Evolutionary conservation across 1,284 basidiomycete species (phyloP).

Genomic region (Leccinum solheimii): DNA sequence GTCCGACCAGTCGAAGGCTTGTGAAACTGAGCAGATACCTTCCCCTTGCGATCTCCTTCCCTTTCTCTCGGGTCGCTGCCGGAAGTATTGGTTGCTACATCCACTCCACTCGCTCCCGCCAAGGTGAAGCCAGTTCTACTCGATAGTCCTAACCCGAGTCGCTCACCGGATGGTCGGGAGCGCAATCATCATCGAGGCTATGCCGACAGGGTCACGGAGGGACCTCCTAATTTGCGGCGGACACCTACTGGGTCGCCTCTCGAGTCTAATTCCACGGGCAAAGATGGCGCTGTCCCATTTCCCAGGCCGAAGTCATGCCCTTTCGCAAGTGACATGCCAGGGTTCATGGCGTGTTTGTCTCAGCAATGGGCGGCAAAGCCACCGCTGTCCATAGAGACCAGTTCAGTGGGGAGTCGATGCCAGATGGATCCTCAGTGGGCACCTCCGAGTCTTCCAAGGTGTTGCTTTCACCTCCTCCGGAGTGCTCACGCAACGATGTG

Average conservation of each 20-base stretch:
- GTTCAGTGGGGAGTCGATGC: conserved; percentile 54
- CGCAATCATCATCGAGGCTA: conserved; percentile 53
- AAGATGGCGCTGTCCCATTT: conserved; percentile 1
- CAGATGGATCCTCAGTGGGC: conserved; percentile 44
- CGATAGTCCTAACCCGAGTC: conserved; percentile 34
- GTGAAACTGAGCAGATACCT: not conserved
- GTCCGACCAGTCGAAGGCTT: conserved; percentile 28
- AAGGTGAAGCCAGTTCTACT: conserved; percentile 15
- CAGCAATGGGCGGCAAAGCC: conserved; percentile 12
- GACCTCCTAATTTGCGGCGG: conserved; percentile 33
- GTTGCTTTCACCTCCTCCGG: conserved; percentile 35
- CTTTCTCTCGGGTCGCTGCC: conserved; percentile 42
- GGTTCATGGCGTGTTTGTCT: not conserved
- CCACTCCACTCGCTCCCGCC: conserved; percentile 5
- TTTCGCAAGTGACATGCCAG: conserved; percentile 25
- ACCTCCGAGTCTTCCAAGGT: conserved; percentile 33
- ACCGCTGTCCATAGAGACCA: conserved; percentile 21
- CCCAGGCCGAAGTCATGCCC: conserved; percentile 42
- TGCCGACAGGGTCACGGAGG: conserved; percentile 36
- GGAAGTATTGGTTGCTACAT: conserved; percentile 27
- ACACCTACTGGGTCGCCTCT: conserved; percentile 48
- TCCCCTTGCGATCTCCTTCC: conserved; percentile 1
- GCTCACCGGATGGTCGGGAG: conserved; percentile 17
- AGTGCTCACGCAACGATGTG: conserved; percentile 31
- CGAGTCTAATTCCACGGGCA: conserved; percentile 11